A percentile compares a stretch with the other conserved stretches of the same genome.
These are phyloP conservation scores for Pseudonitzschia delicatissima DNA, from an alignment of 108 stramenopile species.

Conservation along the genomic window DNA sequence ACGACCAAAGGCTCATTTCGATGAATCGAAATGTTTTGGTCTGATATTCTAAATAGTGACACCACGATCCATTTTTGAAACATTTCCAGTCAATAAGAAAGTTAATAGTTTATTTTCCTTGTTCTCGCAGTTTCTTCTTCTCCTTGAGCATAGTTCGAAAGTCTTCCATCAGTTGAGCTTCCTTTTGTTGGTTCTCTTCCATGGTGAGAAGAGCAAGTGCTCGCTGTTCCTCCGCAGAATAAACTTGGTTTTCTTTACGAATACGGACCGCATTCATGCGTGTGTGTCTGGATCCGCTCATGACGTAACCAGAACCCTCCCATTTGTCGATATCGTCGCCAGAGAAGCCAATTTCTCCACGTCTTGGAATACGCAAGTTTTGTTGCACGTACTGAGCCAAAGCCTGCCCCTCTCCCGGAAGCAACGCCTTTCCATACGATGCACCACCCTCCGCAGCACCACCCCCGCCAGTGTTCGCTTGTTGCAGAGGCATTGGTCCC, in stretches of 20 bases:
- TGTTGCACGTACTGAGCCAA: conserved; percentile 96
- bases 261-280: conserved; percentile 99
- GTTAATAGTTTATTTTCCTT: conserved; percentile 32
- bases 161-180: conserved; percentile 91
- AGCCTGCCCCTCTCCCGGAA: conserved; percentile 93
- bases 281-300: conserved; percentile 94
- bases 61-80: not conserved
- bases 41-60: not conserved
- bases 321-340: conserved; percentile 91
- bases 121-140: conserved; percentile 47
- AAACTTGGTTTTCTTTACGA: conserved; percentile 99
- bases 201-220: conserved; percentile 95
- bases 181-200: conserved; percentile 98
- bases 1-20: not conserved
- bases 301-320: conserved; percentile 94
- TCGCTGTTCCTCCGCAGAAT: conserved; percentile 95
- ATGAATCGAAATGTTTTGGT: not conserved
- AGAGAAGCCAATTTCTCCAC: conserved; percentile 96
- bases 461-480: conserved; percentile 33
- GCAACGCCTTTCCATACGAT: conserved; percentile 83
- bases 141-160: conserved; percentile 84
- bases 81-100: not conserved
- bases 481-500: conserved; percentile 58
- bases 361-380: conserved; percentile 96
- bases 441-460: conserved; percentile 32